Evolutionary conservation across 2,329 filamentous ascomycete genomes (phyloP).

Genomic region (Pseudocercospora eumusae): DNA sequence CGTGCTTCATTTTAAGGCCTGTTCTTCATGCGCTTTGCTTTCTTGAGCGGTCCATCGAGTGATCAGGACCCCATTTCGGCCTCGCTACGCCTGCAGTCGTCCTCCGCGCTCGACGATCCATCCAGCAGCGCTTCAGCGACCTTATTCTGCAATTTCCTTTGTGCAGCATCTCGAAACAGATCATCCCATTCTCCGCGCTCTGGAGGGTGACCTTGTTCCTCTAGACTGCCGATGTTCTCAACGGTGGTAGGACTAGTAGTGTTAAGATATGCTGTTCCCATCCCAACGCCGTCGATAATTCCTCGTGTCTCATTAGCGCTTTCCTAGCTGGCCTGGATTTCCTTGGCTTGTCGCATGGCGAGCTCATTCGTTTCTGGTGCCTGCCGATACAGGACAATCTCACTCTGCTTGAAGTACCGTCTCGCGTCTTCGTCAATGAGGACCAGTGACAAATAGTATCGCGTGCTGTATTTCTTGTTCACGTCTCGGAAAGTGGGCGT

Average conservation of each 20-base stretch:
- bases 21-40: neutral
- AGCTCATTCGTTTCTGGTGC: conserved; percentile 54
- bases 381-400: conserved; percentile 95
- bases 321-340: conserved; percentile 42
- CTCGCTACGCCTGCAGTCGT: neutral
- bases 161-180: conserved; percentile 20
- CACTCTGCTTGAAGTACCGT: conserved; percentile 98
- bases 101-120: neutral
- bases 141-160: conserved; percentile 22
- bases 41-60: neutral
- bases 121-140: neutral
- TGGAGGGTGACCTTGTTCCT: conserved; percentile 5
- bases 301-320: conserved; percentile 37
- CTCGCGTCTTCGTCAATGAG: conserved; percentile 70
- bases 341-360: conserved; percentile 51
- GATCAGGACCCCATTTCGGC: neutral
- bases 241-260: neutral
- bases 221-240: neutral
- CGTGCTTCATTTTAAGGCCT: neutral
- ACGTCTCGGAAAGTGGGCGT: conserved; percentile 98
- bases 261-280: conserved; percentile 6
- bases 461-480: conserved; percentile 99
- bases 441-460: conserved; percentile 95
- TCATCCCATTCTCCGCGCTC: conserved; percentile 23
- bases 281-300: conserved; percentile 23